Percentiles rank a stretch among this genome's conserved stretches.
These are phyloP conservation scores for Hymenoscyphus fraxineus DNA, from an alignment of 2,329 filamentous ascomycete genomes.

Conservation along the genomic window DNA sequence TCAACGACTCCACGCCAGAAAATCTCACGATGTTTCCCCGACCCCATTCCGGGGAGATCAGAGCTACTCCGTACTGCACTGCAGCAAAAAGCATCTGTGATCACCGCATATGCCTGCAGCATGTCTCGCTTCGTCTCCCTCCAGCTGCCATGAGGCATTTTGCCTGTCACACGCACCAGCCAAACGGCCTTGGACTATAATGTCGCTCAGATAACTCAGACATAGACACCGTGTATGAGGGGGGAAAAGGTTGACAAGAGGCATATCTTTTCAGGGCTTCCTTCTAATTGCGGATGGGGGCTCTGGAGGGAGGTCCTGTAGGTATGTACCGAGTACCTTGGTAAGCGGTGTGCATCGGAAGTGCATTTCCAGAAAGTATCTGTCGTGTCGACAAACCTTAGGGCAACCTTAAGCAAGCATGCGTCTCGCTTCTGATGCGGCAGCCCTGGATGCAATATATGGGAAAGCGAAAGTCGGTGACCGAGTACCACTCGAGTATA, in stretches of 20 bases:
- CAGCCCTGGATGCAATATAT: neutral
- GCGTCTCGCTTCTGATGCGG: neutral
- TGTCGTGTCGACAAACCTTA: neutral
- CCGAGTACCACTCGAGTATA: neutral
- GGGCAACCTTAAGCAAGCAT: neutral
- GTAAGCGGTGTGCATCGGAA: neutral
- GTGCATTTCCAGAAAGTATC: neutral
- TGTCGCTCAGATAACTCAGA: neutral
- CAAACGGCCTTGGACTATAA: neutral
- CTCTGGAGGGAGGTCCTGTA: no score
- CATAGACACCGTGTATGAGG: neutral
- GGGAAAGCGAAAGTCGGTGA: neutral
- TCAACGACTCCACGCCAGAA: conserved; percentile 4
- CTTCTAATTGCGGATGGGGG: neutral
- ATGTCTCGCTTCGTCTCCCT: neutral
- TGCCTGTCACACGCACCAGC: neutral
- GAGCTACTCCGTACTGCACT: neutral
- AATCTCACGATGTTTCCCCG: conserved; percentile 11
- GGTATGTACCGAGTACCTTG: neutral
- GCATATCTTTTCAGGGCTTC: neutral
- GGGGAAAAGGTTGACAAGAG: neutral
- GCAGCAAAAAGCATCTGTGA: neutral
- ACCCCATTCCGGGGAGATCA: neutral
- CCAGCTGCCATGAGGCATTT: neutral
- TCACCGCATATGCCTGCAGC: neutral